Conservation (phyloP, 1,284 basidiomycete species). For the Kwoniella shivajii region DNA sequence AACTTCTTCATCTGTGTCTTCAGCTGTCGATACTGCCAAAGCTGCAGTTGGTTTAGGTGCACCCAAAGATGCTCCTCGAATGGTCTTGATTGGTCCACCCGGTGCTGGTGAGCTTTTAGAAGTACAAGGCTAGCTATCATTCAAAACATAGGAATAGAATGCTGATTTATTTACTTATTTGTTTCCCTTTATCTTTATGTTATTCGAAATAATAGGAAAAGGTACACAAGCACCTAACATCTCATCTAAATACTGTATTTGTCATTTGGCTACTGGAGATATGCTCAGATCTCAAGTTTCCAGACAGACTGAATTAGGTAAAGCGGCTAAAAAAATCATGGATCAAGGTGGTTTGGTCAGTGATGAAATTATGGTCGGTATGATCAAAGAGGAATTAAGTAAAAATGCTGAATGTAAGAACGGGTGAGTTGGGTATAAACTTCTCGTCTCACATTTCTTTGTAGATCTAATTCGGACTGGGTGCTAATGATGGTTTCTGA, state of each 20-base stretch:
- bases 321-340: conserved; percentile 97
- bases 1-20: conserved; percentile 29
- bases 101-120: conserved; percentile 79
- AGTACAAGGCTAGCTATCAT: too few relatives aligned
- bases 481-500: neutral
- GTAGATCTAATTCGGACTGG: neutral
- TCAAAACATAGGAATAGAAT: too few relatives aligned
- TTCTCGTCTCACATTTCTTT: neutral
- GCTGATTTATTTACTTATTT: too few relatives aligned
- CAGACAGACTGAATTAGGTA: conserved; percentile 82
- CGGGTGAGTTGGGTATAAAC: conserved; percentile 65
- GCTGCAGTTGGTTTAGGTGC: conserved; percentile 31
- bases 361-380: conserved; percentile 96
- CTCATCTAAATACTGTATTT: conserved; percentile 89
- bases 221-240: conserved; percentile 96
- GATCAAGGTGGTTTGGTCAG: conserved; percentile 89
- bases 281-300: conserved; percentile 95
- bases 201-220: conserved; percentile 84
- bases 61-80: conserved; percentile 61
- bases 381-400: conserved; percentile 96
- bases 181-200: too few relatives aligned
- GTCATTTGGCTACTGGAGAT: conserved; percentile 97
- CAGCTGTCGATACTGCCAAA: conserved; percentile 60
- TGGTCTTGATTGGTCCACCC: conserved; percentile 92
- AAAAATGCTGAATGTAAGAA: conserved; percentile 90